Base-by-base conservation (phyloP, 176 grass and related monocot genomes). In the Neostapfia colusana region DNA sequence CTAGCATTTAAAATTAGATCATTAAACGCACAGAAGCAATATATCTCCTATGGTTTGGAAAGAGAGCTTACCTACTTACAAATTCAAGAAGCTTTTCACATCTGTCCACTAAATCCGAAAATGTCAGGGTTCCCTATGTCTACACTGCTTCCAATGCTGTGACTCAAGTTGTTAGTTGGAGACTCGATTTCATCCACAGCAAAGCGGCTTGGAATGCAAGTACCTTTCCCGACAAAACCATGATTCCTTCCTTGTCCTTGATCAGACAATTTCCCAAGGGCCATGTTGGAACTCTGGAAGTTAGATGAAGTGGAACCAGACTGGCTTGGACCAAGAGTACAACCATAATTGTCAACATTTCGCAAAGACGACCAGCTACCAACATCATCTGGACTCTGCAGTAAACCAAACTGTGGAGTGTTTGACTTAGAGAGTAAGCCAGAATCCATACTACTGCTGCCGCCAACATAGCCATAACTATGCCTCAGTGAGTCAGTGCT, bases 191-290 rank as follows among this genome's bases (percentile, higher is more conserved):
- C 96, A 88, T 99, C 87, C 62, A 90, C 81, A 17, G 89, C 85
- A 95, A 95, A 99, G 42, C 87, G 89, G 74, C 88, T 92, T 10
- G 96, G 89, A 35, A 95, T 86, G 76, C 87, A 95, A 57, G 92
- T 95, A 70, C 96, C 92, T 87, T 95, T 95, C 66, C 96, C 96
- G 60, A 99, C 92, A 90, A 99, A 99, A 20, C 92, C 96, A 78
- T 92, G 87, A 87, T 74, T 90, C 59, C 78, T 90, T 75, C 81
- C 92, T 81, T 85, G 85, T 14, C 69, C 77, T 83, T 90, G 85
- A 78, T 87, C 84, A 51, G 83, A 81, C 50, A 91, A 82, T 66
- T 82, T 88, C 36, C 77, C 81, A 36, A 82, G 79, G 50, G 82
- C 15, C 43, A 43, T 45, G 69, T 69, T 79, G 37, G 84, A 75